phyloP scores from a whole-genome alignment of 2,329 filamentous ascomycete species.

The Dryadomyces quercivorus region DNA sequence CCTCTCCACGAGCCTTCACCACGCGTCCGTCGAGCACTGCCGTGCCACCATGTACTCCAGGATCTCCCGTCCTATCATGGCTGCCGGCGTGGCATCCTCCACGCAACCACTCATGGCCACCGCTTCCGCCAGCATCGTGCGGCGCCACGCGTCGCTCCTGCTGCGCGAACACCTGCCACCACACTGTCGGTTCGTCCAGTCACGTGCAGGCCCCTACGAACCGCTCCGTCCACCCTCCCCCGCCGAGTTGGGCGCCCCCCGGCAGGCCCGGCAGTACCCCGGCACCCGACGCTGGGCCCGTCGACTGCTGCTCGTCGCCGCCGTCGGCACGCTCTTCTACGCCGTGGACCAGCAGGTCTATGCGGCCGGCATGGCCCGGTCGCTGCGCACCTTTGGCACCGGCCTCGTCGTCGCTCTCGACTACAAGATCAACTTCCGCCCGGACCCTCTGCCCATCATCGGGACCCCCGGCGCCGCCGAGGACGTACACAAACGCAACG shows the following conservation, averaged over 20 bases:
- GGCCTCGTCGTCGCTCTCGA: constrained; percentile 76
- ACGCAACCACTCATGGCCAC: no score
- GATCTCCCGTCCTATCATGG: no score
- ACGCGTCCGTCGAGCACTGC: no score
- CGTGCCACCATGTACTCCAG: no score
- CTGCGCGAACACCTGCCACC: neutral
- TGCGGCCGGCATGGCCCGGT: constrained; percentile 66
- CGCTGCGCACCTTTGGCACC: constrained; percentile 66
- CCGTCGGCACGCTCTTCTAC: constrained; percentile 50
- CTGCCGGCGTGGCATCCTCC: no score
- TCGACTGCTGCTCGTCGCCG: constrained; percentile 51
- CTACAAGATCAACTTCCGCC: constrained; percentile 93
- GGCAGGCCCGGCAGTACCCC: constrained; percentile 57
- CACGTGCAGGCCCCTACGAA: constrained; percentile 34
- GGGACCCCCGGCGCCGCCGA: constrained; percentile 47
- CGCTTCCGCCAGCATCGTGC: neutral
- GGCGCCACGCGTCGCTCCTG: no score
- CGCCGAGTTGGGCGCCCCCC: constrained; percentile 61
- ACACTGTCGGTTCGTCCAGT: neutral
- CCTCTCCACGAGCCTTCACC: no score
- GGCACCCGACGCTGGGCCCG: constrained; percentile 66
- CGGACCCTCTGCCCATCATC: constrained; percentile 48
- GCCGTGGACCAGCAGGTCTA: constrained; percentile 62
- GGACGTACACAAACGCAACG: constrained; percentile 73
- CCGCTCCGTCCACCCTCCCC: constrained; percentile 68